Conservation (phyloP, 2,329 filamentous ascomycete genomes). For the Aureobasidium sp. region DNA sequence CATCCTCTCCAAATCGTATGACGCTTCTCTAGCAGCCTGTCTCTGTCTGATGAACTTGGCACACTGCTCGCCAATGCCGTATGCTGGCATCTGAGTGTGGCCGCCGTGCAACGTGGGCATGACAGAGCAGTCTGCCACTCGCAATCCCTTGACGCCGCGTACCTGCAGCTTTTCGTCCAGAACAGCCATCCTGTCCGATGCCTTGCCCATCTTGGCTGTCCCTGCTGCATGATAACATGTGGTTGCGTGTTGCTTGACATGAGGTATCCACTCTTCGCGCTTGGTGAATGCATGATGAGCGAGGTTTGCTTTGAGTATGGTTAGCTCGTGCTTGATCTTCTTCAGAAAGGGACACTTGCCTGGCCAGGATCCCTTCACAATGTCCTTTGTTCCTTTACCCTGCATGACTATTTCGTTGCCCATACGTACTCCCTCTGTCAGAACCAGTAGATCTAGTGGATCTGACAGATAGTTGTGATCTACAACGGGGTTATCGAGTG, state of each 20-base stretch:
- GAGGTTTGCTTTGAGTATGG: slow-evolving; percentile 25
- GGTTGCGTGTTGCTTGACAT: slow-evolving; percentile 37
- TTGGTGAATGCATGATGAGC: slow-evolving; percentile 48
- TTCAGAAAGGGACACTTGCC: not conserved
- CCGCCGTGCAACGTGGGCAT: slow-evolving; percentile 48
- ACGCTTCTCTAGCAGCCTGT: not conserved
- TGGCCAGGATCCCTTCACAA: slow-evolving; percentile 57
- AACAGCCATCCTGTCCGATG: slow-evolving; percentile 44
- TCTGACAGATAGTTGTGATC: slow-evolving; percentile 53
- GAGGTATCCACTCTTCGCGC: slow-evolving; percentile 52
- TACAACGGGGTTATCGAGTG: slow-evolving; percentile 45
- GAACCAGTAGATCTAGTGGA: slow-evolving; percentile 51
- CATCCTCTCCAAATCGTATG: not conserved
- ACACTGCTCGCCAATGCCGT: slow-evolving; percentile 46
- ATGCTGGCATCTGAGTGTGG: slow-evolving; percentile 53
- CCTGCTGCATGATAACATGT: slow-evolving; percentile 49
- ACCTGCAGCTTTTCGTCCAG: slow-evolving; percentile 49
- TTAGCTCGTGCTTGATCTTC: not conserved
- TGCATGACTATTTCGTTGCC: slow-evolving; percentile 55
- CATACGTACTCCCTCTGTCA: slow-evolving; percentile 52
- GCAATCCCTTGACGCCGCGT: slow-evolving; percentile 45
- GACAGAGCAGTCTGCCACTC: slow-evolving; percentile 48
- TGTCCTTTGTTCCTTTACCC: slow-evolving; percentile 50
- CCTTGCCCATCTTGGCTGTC: slow-evolving; percentile 50
- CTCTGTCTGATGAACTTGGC: not conserved